Percentiles rank a stretch among this genome's conserved stretches.
These are phyloP conservation scores for Tetrahymena thermophila DNA, from an alignment of 73 alveolate genomes.

Conservation along the genomic window DNA sequence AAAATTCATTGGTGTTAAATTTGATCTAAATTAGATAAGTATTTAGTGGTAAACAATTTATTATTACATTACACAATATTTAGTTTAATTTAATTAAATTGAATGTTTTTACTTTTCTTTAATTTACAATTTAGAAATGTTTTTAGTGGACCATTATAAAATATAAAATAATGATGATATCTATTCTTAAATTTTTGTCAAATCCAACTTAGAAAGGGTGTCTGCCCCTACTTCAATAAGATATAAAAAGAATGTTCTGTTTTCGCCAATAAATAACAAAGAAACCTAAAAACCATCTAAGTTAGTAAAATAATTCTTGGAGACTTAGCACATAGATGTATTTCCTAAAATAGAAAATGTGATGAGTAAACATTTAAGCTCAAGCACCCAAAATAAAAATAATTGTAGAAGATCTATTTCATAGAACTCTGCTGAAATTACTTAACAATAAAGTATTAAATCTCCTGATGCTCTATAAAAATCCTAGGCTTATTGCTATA, in stretches of 20 bases:
- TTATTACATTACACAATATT: background rate
- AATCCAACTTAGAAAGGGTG: background rate
- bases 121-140: background rate
- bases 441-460: background rate
- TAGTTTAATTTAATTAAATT: background rate
- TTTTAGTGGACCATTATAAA: background rate
- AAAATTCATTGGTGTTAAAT: background rate
- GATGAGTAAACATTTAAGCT: background rate
- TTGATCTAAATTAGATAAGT: background rate
- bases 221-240: background rate
- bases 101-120: background rate
- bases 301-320: background rate
- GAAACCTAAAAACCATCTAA: background rate
- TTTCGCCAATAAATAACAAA: background rate
- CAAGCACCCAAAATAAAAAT: background rate
- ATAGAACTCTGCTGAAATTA: background rate
- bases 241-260: background rate
- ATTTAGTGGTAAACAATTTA: background rate
- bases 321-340: background rate
- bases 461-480: background rate
- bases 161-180: background rate
- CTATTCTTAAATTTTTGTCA: background rate
- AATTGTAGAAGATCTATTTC: background rate
- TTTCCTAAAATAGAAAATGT: background rate
- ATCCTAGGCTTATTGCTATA: background rate